Evolutionary conservation across 176 grass and related monocot genomes (phyloP).

Genomic region (Dendrocalamus sinicus): DNA sequence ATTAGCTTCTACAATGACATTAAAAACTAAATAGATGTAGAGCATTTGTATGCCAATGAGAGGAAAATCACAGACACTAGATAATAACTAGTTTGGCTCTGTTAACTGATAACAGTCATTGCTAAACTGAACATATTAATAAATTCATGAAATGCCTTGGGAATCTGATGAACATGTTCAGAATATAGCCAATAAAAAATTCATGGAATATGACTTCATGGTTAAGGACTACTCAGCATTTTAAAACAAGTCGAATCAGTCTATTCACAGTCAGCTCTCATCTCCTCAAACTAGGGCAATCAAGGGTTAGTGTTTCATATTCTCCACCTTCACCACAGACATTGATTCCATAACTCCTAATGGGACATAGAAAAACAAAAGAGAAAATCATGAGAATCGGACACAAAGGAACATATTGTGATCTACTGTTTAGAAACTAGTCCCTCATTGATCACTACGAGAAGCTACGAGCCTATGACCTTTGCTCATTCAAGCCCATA

Average conservation of each 20-base stretch:
- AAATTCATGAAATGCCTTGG: too few species aligned
- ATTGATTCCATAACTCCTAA: constrained; percentile 97
- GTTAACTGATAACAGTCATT: neutral
- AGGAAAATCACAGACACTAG: neutral
- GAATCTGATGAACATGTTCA: neutral
- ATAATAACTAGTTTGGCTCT: neutral
- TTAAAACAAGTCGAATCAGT: constrained; percentile 17
- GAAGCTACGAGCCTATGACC: neutral
- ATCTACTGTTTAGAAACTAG: neutral
- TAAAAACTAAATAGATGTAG: neutral
- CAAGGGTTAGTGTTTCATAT: constrained; percentile 98
- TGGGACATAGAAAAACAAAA: constrained; percentile 40
- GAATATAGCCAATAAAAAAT: neutral
- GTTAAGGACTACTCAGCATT: constrained; percentile 2
- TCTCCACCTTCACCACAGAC: constrained; percentile 98
- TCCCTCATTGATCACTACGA: neutral
- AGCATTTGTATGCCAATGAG: neutral
- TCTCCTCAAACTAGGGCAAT: constrained; percentile 77
- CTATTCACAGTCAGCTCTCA: constrained; percentile 28
- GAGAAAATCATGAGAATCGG: constrained; percentile 25
- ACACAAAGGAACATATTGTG: neutral
- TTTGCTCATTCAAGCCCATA: neutral
- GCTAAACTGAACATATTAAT: too few species aligned
- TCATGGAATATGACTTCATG: neutral
- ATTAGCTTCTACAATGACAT: neutral